Conservation (phyloP, 257 asterid genomes). For the Fraxinus excelsior region DNA sequence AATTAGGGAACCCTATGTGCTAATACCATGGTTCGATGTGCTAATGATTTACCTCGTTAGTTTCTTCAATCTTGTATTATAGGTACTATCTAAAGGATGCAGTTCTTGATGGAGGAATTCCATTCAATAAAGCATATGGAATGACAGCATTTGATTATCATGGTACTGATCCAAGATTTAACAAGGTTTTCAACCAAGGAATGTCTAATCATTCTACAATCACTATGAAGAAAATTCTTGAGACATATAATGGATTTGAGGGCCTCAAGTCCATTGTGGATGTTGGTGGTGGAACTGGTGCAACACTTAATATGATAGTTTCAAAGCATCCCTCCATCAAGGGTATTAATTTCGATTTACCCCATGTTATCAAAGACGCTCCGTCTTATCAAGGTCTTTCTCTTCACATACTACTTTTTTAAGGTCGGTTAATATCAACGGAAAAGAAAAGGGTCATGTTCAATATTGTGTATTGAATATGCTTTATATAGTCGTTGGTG, state of each 20-base stretch:
- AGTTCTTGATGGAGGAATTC: conserved; percentile 44
- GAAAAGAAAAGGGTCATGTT: too few species aligned
- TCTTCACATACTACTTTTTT: not conserved
- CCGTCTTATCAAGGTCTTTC: conserved; percentile 37
- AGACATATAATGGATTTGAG: conserved; percentile 36
- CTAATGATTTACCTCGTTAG: too few species aligned
- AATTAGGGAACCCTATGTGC: too few species aligned
- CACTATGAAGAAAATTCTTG: conserved; percentile 22
- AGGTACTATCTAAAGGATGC: conserved; percentile 50
- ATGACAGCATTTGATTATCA: conserved; percentile 41
- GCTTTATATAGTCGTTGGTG: not conserved
- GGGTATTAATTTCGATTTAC: conserved; percentile 50
- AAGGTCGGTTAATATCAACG: not conserved
- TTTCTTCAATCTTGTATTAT: too few species aligned
- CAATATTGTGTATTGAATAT: not conserved
- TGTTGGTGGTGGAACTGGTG: conserved; percentile 55
- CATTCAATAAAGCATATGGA: conserved; percentile 45
- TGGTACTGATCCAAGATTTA: conserved; percentile 24
- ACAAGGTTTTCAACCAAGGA: conserved; percentile 24
- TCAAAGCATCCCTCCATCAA: conserved; percentile 36
- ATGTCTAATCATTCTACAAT: conserved; percentile 12
- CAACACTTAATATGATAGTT: conserved; percentile 38
- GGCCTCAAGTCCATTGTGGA: conserved; percentile 43
- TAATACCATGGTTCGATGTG: too few species aligned
- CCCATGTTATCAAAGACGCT: conserved; percentile 56